Percentiles rank a stretch among this genome's conserved stretches.
Conservation (phyloP, 2,329 filamentous ascomycete genomes). For the Fusarium haematococcum region DNA sequence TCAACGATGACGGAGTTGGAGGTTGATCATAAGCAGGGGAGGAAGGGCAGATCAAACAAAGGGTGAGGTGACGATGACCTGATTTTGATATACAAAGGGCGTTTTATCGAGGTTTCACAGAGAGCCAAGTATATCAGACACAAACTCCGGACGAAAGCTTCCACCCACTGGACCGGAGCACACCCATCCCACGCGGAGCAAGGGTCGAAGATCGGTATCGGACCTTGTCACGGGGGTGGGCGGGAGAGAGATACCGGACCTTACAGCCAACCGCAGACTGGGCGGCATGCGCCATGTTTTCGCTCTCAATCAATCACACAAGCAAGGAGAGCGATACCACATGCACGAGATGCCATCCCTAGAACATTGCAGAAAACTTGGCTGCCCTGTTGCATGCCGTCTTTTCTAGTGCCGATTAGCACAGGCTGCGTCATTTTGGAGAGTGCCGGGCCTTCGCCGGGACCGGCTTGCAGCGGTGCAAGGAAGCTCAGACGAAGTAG, state of each 20-base stretch:
- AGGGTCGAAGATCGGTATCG: slow-evolving; percentile 33
- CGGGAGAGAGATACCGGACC: slow-evolving; percentile 16
- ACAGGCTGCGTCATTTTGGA: slow-evolving; percentile 41
- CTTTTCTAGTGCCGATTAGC: slow-evolving; percentile 37
- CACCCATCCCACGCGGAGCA: slow-evolving; percentile 33
- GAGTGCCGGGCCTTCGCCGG: slow-evolving; percentile 14
- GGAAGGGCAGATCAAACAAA: background rate
- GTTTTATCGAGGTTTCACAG: background rate
- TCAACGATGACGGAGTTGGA: background rate
- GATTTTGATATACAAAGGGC: background rate
- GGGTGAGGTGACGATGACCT: background rate
- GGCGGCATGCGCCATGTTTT: background rate
- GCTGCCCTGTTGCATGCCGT: slow-evolving; percentile 18
- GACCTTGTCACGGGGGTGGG: slow-evolving; percentile 19
- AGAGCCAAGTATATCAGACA: background rate
- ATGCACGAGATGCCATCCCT: slow-evolving; percentile 15
- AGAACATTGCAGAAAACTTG: background rate
- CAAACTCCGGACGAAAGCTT: slow-evolving; percentile 12
- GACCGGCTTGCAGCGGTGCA: slow-evolving; percentile 27
- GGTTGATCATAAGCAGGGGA: background rate
- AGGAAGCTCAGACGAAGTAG: background rate
- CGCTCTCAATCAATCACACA: background rate
- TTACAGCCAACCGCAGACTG: slow-evolving; percentile 22
- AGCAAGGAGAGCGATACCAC: slow-evolving; percentile 4
- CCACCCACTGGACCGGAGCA: background rate